Conservation (phyloP, 2,329 filamentous ascomycete genomes). For the Paecilomyces formosus region DNA sequence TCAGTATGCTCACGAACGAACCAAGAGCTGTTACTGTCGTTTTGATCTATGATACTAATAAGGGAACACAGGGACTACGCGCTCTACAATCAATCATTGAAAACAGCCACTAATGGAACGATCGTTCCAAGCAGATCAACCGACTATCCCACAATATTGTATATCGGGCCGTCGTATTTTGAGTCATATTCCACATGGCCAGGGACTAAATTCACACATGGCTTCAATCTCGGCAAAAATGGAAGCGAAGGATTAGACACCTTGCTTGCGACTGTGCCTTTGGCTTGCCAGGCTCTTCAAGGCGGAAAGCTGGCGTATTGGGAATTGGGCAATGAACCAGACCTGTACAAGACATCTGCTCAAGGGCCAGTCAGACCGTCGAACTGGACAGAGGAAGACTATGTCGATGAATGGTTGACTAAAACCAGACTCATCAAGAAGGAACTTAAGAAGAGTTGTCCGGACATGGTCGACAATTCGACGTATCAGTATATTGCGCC, state of each 20-base stretch:
- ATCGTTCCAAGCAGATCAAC: constrained; percentile 42
- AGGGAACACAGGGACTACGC: constrained; percentile 44
- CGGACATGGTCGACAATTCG: constrained; percentile 35
- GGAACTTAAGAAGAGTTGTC: constrained; percentile 43
- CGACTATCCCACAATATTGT: constrained; percentile 56
- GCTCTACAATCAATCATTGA: constrained; percentile 49
- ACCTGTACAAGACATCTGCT: constrained; percentile 48
- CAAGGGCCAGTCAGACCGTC: constrained; percentile 47
- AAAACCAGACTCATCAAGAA: constrained; percentile 45
- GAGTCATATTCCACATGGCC: constrained; percentile 56
- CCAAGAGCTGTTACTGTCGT: neutral
- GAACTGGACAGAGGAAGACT: constrained; percentile 48
- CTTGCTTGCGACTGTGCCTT: constrained; percentile 47
- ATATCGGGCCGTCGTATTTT: constrained; percentile 55
- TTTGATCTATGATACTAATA: neutral
- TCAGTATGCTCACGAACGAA: constrained; percentile 29
- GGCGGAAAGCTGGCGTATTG: constrained; percentile 47
- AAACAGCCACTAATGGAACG: constrained; percentile 46
- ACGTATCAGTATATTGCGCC: constrained; percentile 50
- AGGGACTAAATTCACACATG: constrained; percentile 50
- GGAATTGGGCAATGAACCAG: constrained; percentile 60
- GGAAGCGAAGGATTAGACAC: constrained; percentile 45
- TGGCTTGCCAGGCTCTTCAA: constrained; percentile 51
- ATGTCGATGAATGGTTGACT: constrained; percentile 52
- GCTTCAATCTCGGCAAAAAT: constrained; percentile 54